phyloP scores from a whole-genome alignment of 306 rosid species.

The Urtica urens region DNA sequence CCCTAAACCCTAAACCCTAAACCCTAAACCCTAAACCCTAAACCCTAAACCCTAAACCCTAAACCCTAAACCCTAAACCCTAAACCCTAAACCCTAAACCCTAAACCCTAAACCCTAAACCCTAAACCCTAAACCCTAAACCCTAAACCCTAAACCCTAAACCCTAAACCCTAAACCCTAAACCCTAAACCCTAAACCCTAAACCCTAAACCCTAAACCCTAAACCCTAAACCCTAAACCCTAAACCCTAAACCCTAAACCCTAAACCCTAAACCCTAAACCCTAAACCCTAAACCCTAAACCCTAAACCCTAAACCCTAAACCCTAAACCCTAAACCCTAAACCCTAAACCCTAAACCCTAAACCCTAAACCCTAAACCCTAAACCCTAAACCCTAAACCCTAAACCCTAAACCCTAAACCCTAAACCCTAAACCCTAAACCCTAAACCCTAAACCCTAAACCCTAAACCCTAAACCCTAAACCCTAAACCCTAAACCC shows the following conservation, averaged over 20 bases:
- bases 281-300: slow-evolving; percentile 13
- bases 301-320: slow-evolving; percentile 15
- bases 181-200: slow-evolving; percentile 1
- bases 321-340: slow-evolving; percentile 21
- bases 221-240: slow-evolving; percentile 12
- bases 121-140: slow-evolving; percentile 12
- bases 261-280: slow-evolving; percentile 16
- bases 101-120: not conserved
- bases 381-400: slow-evolving; percentile 10
- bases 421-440: slow-evolving; percentile 8
- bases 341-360: not conserved
- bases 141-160: not conserved
- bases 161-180: not conserved
- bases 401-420: slow-evolving; percentile 15
- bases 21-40: slow-evolving; percentile 9
- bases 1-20: slow-evolving; percentile 10
- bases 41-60: slow-evolving; percentile 13
- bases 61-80: slow-evolving; percentile 8
- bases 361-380: slow-evolving; percentile 9
- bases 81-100: slow-evolving; percentile 6
- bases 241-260: slow-evolving; percentile 10
- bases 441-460: slow-evolving; percentile 17
- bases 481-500: slow-evolving; percentile 21
- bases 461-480: slow-evolving; percentile 15
- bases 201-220: slow-evolving; percentile 5